phyloP scores from a whole-genome alignment of 306 rosid species.

The Vigna angularis region DNA sequence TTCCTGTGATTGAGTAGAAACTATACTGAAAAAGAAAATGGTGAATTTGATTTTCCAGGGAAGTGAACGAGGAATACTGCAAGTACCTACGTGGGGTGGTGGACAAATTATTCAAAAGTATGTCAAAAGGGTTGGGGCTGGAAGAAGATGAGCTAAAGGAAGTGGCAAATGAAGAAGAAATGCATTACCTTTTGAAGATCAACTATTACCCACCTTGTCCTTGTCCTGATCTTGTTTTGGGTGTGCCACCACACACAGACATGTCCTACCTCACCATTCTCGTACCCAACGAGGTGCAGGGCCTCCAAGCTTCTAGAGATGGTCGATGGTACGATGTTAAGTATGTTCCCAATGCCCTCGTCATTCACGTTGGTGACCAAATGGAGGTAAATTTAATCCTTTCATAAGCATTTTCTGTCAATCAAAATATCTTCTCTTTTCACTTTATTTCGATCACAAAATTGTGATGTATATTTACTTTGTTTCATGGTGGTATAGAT shows the following conservation, averaged over 20 bases:
- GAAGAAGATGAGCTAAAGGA: slow-evolving; percentile 64
- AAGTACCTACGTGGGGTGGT: slow-evolving; percentile 56
- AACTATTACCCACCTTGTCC: slow-evolving; percentile 91
- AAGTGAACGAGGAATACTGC: slow-evolving; percentile 66
- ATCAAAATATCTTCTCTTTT: too few relatives aligned
- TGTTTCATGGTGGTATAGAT: slow-evolving; percentile 49
- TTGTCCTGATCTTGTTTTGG: slow-evolving; percentile 75
- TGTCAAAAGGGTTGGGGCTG: slow-evolving; percentile 70
- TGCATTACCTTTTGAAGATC: slow-evolving; percentile 70
- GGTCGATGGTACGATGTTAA: slow-evolving; percentile 74
- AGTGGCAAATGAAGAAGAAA: slow-evolving; percentile 59
- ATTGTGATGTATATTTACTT: not conserved
- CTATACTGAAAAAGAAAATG: too few relatives aligned
- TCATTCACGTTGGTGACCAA: slow-evolving; percentile 84
- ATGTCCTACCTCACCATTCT: slow-evolving; percentile 69
- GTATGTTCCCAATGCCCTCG: slow-evolving; percentile 76
- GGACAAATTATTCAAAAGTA: slow-evolving; percentile 58
- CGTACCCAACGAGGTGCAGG: slow-evolving; percentile 81
- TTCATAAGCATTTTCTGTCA: too few relatives aligned
- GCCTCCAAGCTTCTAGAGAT: slow-evolving; percentile 74
- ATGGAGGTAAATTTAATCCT: slow-evolving; percentile 52
- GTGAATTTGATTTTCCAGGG: slow-evolving; percentile 45
- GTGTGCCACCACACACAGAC: slow-evolving; percentile 83
- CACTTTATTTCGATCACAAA: too few relatives aligned
- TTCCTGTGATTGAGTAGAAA: too few relatives aligned